Evolutionary conservation across 345 rosid genomes (phyloP), one percentile per base, ranked within the genome.

Genomic region (Leavenworthia alabamica): DNA sequence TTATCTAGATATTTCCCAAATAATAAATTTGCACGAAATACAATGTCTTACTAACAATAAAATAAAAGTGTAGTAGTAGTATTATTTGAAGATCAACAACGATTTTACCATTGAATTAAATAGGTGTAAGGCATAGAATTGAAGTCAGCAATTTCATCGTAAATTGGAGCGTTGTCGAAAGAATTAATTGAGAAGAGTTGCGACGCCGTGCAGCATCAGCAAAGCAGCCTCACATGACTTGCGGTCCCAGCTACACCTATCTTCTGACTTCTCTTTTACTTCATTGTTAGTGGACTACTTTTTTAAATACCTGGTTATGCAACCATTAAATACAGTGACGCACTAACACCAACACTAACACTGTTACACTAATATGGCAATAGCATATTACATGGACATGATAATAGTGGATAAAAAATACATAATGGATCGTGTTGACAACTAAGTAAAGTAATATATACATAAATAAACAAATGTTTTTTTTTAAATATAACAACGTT

Each of bases 141-240:
- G 31, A 56, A 62, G 66, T 11, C 56, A 54, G 46, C 36, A 7
- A 0, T 26, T 28, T 37, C 64, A 66, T 66, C 70, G 63, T 5
- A 37, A 66, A 47, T 56, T 56, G 64, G 52, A 42, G 44, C 60
- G 51, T 13, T 31, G 51, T 42, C 43, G 17, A 37, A 12, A 44
- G 27, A 54, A 46, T 46, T 56, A 19, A 22, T 31, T n/a, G 58
- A 39, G 67, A 56, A 56, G 62, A 43, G 69, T 33, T 33, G 62
- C 62, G 64, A 66, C 71, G 64, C 64, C 64, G 64, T 56, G 64
- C 71, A 56, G 49, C 56, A 66, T 66, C 71, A 31, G 56, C 56
- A 36, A 31, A 28, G 64, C 42, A 66, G 32, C 33, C 32, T 66
- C 64, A 19, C 71, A 66, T 67, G 64, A 66, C 50, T 66, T 66